Conservation (phyloP, 73 alveolate species). For the Tetrahymena thermophila region DNA sequence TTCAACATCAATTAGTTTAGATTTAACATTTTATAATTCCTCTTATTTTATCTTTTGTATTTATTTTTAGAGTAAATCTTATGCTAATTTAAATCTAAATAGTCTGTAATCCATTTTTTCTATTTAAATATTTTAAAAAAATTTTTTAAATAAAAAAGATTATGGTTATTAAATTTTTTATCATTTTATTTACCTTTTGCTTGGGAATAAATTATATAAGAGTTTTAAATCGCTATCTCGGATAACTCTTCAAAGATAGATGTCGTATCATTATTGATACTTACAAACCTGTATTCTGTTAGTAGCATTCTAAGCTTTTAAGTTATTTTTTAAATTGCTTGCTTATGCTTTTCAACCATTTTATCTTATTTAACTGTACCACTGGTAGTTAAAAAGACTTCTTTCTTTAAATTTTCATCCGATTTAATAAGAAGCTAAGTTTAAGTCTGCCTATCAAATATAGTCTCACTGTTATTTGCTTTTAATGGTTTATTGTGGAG, state of each 20-base stretch:
- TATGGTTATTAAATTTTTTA: too few species aligned
- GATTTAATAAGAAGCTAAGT: not conserved
- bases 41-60: not conserved
- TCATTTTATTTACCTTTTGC: not conserved
- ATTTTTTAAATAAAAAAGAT: too few species aligned
- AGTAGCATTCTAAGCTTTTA: not conserved
- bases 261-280: not conserved
- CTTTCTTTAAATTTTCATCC: not conserved
- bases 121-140: too few species aligned
- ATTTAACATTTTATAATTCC: not conserved
- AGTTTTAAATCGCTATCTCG: not conserved
- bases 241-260: not conserved
- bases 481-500: not conserved
- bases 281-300: not conserved
- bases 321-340: not conserved
- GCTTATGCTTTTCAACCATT: not conserved
- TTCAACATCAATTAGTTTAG: not conserved
- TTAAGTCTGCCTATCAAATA: not conserved
- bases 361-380: not conserved
- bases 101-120: not conserved
- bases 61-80: not conserved
- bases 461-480: not conserved
- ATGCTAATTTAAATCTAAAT: not conserved
- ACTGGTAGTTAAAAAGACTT: not conserved
- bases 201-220: not conserved